phyloP scores from a whole-genome alignment of 148 eudicot species.

The Rhododendron ovatum region DNA sequence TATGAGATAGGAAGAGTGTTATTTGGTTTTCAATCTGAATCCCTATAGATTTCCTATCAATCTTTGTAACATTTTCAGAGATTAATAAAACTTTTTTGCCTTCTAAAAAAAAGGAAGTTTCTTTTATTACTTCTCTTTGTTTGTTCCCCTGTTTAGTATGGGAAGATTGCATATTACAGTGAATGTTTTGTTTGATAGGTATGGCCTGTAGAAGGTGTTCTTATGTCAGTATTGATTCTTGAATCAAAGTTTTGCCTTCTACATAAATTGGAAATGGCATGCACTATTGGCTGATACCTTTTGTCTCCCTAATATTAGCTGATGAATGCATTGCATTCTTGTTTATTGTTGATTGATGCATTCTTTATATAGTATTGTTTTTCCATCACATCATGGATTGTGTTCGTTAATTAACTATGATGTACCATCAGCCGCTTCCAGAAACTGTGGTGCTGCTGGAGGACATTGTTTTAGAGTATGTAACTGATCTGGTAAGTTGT shows the following conservation, averaged over 20 bases:
- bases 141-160: neutral
- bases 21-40: neutral
- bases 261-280: neutral
- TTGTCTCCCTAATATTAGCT: neutral
- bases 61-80: too few species aligned
- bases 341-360: neutral
- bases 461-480: constrained; percentile 97
- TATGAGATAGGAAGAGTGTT: neutral
- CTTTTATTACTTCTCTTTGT: neutral
- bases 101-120: neutral
- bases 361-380: neutral
- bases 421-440: constrained; percentile 75
- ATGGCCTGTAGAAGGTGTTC: neutral
- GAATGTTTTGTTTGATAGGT: neutral
- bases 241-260: neutral
- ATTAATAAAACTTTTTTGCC: too few species aligned
- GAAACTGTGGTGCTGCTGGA: constrained; percentile 92
- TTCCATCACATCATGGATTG: neutral
- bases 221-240: neutral
- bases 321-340: neutral
- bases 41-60: neutral
- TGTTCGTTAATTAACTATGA: constrained; percentile 9
- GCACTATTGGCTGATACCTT: neutral
- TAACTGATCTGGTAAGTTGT: constrained; percentile 77
- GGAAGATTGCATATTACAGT: neutral